Evolutionary conservation across 176 grass and related monocot genomes (phyloP), one percentile per base, ranked within the genome.

Genomic region (Bolboschoenus planiculmis): DNA sequence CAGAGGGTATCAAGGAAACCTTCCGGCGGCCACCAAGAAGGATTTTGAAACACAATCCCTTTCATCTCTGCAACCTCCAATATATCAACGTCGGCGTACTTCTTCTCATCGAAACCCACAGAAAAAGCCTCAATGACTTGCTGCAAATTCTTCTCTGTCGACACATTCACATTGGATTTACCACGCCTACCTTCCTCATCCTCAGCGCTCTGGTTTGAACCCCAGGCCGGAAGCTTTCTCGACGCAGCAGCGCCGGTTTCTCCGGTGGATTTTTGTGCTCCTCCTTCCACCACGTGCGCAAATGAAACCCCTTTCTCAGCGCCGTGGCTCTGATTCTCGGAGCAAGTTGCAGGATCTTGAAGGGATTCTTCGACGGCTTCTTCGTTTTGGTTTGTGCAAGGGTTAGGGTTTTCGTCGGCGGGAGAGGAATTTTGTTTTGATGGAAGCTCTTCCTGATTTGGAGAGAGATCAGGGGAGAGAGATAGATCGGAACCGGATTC

Each of bases 101-200:
- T 65, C 4, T 66, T 82, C 80, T 65, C 58, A 63, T 82, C 58
- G 7, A 82, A 66, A 82, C 61, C 58, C 21, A 39, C 80, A 82
- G 80, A 65, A 20, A 47, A 82, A 10, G 27, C 58, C 80, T 66
- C 80, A 82, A 82, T 48, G 48, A 66, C 23, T 30, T 82, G 21
- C 42, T 82, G 24, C 5, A 82, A 66, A 66, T 51, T 77, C 27
- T 53, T 77, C 46, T 53, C 29, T 31, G 27, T n/a, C n/a, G n/a
- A n/a, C n/a, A n/a, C n/a, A n/a, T n/a, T 51, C 46, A 51, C 27
- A 20, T n/a, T n/a, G n/a, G 72, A 29, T 31, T 77, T 31, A 20
- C 1, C 27, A 77, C 5, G 2, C 46, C 11, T 51, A 51, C 26
- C 46, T 18, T 30, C 33, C 46, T 50, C 72, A 77, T 50, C 24